Evolutionary conservation across 2,329 filamentous ascomycete species (phyloP).

Genomic region (Fusarium aywerte): DNA sequence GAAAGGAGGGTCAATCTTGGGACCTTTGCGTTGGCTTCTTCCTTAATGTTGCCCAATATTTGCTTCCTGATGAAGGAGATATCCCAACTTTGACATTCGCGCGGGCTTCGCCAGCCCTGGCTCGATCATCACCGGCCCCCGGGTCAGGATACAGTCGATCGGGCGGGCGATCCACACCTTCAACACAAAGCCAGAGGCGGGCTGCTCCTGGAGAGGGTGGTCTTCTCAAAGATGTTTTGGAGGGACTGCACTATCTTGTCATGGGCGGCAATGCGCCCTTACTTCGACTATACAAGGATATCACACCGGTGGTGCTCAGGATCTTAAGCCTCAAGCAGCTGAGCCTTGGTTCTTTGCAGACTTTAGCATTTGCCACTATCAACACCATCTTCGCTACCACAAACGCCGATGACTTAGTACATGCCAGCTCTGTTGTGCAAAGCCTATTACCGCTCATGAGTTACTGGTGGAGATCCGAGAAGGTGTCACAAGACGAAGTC

Average conservation of each 20-base stretch:
- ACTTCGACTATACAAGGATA: conserved; percentile 62
- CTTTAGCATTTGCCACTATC: conserved; percentile 78
- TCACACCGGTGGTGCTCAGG: conserved; percentile 67
- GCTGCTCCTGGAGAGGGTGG: conserved; percentile 47
- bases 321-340: conserved; percentile 70
- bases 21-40: conserved; percentile 76
- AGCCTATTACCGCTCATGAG: conserved; percentile 76
- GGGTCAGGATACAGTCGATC: conserved; percentile 46
- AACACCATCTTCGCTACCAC: conserved; percentile 75
- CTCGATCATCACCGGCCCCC: conserved; percentile 61
- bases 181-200: conserved; percentile 48
- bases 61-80: conserved; percentile 56
- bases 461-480: conserved; percentile 81
- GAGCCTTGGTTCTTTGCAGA: conserved; percentile 72
- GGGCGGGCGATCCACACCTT: conserved; percentile 46
- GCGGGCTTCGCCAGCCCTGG: conserved; percentile 59
- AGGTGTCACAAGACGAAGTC: conserved; percentile 68
- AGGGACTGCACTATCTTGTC: conserved; percentile 73
- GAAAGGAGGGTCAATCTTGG: conserved; percentile 71
- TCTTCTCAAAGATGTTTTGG: conserved; percentile 57
- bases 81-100: conserved; percentile 49
- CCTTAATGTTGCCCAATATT: conserved; percentile 66
- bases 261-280: conserved; percentile 75
- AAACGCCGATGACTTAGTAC: conserved; percentile 73
- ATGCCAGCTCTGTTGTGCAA: conserved; percentile 69